These are phyloP conservation scores for Berkeleyomyces basicola DNA, from an alignment of 2,329 filamentous ascomycete species.

Conservation along the genomic window DNA sequence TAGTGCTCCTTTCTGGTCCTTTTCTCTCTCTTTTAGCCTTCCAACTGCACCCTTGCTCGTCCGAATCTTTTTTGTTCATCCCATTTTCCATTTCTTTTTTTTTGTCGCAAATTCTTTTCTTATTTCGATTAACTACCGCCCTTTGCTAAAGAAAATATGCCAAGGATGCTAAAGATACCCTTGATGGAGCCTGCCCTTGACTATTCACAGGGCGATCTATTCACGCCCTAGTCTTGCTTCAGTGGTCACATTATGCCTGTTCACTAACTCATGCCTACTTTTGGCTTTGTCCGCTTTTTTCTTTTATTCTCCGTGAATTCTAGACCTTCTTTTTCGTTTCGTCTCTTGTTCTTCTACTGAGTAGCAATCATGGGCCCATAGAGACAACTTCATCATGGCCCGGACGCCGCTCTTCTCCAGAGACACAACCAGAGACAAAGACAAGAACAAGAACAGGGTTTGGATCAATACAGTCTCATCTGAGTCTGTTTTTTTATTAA, in stretches of 20 bases:
- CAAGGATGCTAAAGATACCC: conserved; percentile 1
- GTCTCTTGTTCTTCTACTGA: conserved; percentile 1
- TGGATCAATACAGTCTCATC: conserved; percentile 2
- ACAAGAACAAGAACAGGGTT: neutral
- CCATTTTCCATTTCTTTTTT: neutral
- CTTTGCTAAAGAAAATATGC: neutral
- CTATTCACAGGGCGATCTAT: neutral
- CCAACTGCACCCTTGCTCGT: conserved; percentile 1
- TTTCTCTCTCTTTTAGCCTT: neutral
- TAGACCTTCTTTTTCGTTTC: conserved; percentile 3
- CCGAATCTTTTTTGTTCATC: conserved; percentile 6
- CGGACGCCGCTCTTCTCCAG: neutral
- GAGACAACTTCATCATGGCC: conserved; percentile 1
- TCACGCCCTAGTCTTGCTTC: neutral
- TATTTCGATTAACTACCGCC: neutral
- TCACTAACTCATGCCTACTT: neutral
- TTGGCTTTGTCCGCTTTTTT: conserved; percentile 1
- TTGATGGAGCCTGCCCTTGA: neutral
- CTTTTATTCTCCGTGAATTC: neutral
- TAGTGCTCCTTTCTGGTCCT: neutral
- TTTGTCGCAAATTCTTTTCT: neutral
- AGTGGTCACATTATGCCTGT: neutral
- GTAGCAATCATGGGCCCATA: neutral
- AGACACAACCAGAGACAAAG: neutral
- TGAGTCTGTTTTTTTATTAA: neutral